A percentile compares a stretch with the other conserved stretches of the same genome.
These are phyloP conservation scores for Epichloe uncinata DNA, from an alignment of 2,329 filamentous ascomycete genomes.

Conservation along the genomic window DNA sequence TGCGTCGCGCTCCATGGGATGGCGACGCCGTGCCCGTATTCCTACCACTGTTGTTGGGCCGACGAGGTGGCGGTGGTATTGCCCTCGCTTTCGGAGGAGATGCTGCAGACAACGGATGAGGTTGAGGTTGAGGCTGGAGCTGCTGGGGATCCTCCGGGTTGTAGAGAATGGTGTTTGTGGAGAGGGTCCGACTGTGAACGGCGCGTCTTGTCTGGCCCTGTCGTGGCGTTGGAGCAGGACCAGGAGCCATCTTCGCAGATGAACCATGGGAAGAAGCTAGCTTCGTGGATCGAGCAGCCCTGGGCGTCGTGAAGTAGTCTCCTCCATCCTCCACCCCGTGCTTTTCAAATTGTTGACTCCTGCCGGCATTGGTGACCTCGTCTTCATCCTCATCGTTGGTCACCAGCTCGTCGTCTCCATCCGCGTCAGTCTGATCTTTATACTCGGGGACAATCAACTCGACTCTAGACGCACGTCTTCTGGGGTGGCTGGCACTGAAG, in stretches of 20 bases:
- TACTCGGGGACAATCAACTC: conserved; percentile 22
- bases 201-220: conserved; percentile 23
- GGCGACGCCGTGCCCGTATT: conserved; percentile 19
- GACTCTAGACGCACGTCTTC: conserved; percentile 27
- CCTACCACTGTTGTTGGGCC: conserved; percentile 25
- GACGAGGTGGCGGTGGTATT: conserved; percentile 14
- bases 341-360: conserved; percentile 17
- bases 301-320: conserved; percentile 43
- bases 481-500: conserved; percentile 11
- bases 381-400: conserved; percentile 65
- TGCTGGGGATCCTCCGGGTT: conserved; percentile 45
- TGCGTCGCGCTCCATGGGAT: conserved; percentile 22
- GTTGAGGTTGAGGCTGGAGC: conserved; percentile 16
- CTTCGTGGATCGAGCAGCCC: conserved; percentile 27
- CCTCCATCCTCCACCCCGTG: conserved; percentile 21
- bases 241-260: conserved; percentile 12
- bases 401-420: conserved; percentile 81
- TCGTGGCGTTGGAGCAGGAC: conserved; percentile 20
- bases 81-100: conserved; percentile 23
- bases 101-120: conserved; percentile 28
- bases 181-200: conserved; percentile 59
- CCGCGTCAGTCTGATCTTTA: conserved; percentile 61
- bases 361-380: conserved; percentile 28
- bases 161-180: conserved; percentile 73
- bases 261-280: conserved; percentile 22